phyloP scores from a whole-genome alignment of 2,329 filamentous ascomycete species.

The Aspergillus brunneoviolaceus region DNA sequence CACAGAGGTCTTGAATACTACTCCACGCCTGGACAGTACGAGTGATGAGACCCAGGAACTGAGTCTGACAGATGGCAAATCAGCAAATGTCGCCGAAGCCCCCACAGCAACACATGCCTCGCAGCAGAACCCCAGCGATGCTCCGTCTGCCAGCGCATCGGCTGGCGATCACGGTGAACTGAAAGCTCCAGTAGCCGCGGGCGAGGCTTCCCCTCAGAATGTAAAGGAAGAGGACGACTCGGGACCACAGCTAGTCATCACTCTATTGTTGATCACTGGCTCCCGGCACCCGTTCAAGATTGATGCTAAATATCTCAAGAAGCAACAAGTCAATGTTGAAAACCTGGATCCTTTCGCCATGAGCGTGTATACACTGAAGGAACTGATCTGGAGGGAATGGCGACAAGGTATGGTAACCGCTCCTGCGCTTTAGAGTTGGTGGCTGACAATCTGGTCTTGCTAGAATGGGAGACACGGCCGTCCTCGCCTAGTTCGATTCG shows the following conservation, averaged over 20 bases:
- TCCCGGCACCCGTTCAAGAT: conserved; percentile 87
- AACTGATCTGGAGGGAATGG: conserved; percentile 92
- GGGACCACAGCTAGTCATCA: conserved; percentile 58
- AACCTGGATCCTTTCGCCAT: conserved; percentile 82
- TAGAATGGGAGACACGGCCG: conserved; percentile 83
- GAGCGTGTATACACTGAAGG: conserved; percentile 90
- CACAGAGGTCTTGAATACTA: conserved; percentile 11
- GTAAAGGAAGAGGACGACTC: conserved; percentile 39
- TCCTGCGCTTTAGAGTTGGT: not conserved
- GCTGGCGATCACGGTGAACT: conserved; percentile 25
- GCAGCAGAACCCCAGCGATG: conserved; percentile 15
- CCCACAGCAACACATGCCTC: conserved; percentile 17
- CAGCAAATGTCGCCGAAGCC: conserved; percentile 26
- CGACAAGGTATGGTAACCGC: conserved; percentile 57
- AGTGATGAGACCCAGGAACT: conserved; percentile 10
- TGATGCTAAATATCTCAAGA: conserved; percentile 79
- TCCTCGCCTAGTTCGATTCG: conserved; percentile 85
- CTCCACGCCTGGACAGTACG: conserved; percentile 15
- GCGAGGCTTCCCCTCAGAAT: conserved; percentile 24
- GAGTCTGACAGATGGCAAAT: conserved; percentile 16
- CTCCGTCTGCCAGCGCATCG: conserved; percentile 14
- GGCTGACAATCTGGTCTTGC: conserved; percentile 8
- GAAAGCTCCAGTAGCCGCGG: conserved; percentile 19
- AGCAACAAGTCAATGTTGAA: conserved; percentile 75
- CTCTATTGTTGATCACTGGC: conserved; percentile 76